Base-by-base conservation (phyloP, 441 rosid species). In the Populus hybrid region DNA sequence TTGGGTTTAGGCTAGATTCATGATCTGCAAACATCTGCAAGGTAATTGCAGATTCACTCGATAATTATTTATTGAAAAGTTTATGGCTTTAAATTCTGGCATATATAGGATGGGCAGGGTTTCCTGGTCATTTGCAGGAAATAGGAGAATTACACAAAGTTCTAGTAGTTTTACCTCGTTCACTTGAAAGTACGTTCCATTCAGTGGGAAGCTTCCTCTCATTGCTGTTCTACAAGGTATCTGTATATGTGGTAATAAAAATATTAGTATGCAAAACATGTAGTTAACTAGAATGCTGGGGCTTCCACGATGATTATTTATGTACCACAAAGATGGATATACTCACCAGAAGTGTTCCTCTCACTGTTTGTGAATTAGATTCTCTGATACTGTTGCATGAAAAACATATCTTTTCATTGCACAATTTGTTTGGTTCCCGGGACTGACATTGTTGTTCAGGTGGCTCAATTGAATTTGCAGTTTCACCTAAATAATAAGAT, bases 201-300 rank as follows among this genome's bases (percentile, higher is more conserved):
- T 95, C 32, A 95, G 88, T 9, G 99, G 99, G 80, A 95, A 95
- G 75, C 95, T 91, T 89, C 99, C 99, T 87, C 92, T 86, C 97
- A 87, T 94, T 67, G 98, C 99, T 80, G 97, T 94, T 88, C 99
- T 81, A 82, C 97, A 91, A 72, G 99, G 99, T 86, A 95, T 89
- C 99, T 95, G 92, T 79, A 70, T 76, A 82, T 34, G 67, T 76
- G 40, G 35, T 4, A 19, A 70, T 80, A 75, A 70, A 53, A 71
- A 73, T 65, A 75, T 84, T 61, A 81, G 82, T 79, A 68, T 71
- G 78, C 36, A 34, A 81, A 69, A 24, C 34, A 71, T 79, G 73
- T 61, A 42, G 36, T 79, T 65, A 64, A 32, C 77, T 53, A 73
- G 71, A 66, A 72, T 36, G 59, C 40, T 38, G 30, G 75, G 65